Base-by-base conservation (phyloP, 345 rosid genomes). In the Eucalyptus rudis region DNA sequence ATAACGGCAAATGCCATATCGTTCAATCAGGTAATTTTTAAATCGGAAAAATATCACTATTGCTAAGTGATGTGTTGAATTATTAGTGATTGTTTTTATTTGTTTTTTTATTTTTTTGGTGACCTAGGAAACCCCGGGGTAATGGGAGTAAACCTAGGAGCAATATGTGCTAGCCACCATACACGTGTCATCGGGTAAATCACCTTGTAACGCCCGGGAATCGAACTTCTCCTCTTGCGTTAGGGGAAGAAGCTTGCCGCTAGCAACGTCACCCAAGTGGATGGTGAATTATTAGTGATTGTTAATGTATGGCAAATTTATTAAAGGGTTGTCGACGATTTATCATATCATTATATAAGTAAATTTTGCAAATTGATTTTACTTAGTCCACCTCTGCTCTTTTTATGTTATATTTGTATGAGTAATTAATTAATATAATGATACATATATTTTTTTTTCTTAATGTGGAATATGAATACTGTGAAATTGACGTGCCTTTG, bases 81-180 rank as follows among this genome's bases (percentile, higher is more conserved):
- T 43, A 43, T 43, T 6, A 43, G 43, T 43, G 2, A 43, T 43
- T 43, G 7, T 43, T 43, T 43, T 43, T 43, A 5, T 40, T 40
- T 40, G 1, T 40, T 40, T 40, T 5, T 33, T 33, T 33, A 33
- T 33, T 43, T 43, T 43, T 43, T 43, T 43, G 7, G 43, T 40
- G 1, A 43, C 43, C 2, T 43, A 40, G 7, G 43, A 1, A 43
- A 43, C 2, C 7, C 2, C 0, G 7, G 7, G 43, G 2, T 43
- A 43, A 5, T 43, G 5, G 43, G 7, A 7, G 43, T 43, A 43
- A 43, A 43, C 7, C 7, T 43, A 1, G 43, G 7, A 5, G 7
- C 7, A 43, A 43, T 6, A 43, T 43, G 1, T 43, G 7, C 7
- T 43, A 43, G 2, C 7, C 2, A 43, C 7, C 7, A 43, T 7